These are phyloP conservation scores for Apostasia ramifera DNA, from an alignment of 106 monocot genomes.

Conservation along the genomic window DNA sequence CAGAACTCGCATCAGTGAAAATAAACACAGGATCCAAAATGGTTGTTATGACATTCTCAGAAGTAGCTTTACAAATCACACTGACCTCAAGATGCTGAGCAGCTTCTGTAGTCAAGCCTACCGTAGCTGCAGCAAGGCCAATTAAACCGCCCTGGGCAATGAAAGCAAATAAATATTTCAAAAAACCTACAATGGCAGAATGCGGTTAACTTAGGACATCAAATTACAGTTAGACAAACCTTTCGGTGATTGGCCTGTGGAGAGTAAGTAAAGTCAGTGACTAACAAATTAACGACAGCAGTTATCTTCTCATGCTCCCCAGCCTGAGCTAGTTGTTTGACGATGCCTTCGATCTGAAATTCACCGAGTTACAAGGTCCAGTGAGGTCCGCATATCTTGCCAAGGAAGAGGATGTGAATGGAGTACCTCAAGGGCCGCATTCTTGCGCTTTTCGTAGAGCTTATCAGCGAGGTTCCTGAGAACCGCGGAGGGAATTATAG, in stretches of 20 bases:
- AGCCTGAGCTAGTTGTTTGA: slow-evolving; percentile 19
- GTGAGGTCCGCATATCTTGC: neutral
- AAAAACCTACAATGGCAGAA: neutral
- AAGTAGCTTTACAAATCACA: neutral
- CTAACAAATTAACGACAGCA: slow-evolving; percentile 18
- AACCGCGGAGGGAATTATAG: slow-evolving; percentile 60
- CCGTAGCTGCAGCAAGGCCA: slow-evolving; percentile 91
- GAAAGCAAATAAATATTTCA: slow-evolving; percentile 6
- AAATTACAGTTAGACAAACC: slow-evolving; percentile 32
- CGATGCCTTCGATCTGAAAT: slow-evolving; percentile 26
- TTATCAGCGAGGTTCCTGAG: slow-evolving; percentile 84
- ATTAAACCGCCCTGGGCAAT: slow-evolving; percentile 80
- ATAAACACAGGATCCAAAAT: neutral
- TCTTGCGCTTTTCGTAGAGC: slow-evolving; percentile 99
- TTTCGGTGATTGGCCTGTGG: slow-evolving; percentile 49
- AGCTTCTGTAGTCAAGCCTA: slow-evolving; percentile 82
- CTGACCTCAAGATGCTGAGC: slow-evolving; percentile 90
- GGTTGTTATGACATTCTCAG: neutral
- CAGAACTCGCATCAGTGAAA: neutral
- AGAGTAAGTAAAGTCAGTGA: slow-evolving; percentile 19
- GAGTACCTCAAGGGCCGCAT: slow-evolving; percentile 85
- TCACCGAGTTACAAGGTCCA: slow-evolving; percentile 26
- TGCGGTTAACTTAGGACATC: neutral
- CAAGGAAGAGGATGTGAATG: neutral
- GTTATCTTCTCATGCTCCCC: slow-evolving; percentile 26